Evolutionary conservation across 2,329 filamentous ascomycete genomes (phyloP).

Genomic region (Fusarium sp.): DNA sequence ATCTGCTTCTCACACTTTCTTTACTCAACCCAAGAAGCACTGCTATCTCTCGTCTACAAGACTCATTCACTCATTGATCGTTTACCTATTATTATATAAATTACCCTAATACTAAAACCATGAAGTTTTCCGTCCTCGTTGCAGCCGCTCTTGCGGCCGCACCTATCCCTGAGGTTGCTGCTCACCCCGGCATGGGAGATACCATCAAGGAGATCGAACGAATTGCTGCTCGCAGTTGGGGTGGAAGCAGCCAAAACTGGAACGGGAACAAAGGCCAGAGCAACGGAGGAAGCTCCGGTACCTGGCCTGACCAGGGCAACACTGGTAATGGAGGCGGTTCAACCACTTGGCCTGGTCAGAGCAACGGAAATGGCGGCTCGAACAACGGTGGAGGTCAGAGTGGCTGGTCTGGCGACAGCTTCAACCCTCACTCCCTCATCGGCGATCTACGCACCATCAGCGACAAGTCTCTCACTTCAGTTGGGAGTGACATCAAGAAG

Average conservation of each 20-base stretch:
- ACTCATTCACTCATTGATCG: conserved; percentile 13
- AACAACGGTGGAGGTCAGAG: not conserved
- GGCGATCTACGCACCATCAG: conserved; percentile 57
- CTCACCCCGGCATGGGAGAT: conserved; percentile 44
- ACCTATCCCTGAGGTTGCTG: conserved; percentile 34
- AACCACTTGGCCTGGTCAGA: conserved; percentile 6
- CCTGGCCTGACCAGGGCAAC: conserved; percentile 1
- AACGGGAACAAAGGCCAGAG: conserved; percentile 11
- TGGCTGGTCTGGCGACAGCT: conserved; percentile 32
- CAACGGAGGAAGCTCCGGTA: not conserved
- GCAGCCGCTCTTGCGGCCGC: conserved; percentile 41
- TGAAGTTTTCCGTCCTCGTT: conserved; percentile 49
- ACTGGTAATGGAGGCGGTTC: not conserved
- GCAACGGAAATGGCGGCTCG: not conserved
- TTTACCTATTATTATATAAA: not conserved
- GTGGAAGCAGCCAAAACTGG: conserved; percentile 9
- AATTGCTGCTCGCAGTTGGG: conserved; percentile 38
- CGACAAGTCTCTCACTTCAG: conserved; percentile 52
- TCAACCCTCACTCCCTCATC: conserved; percentile 50
- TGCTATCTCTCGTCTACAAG: conserved; percentile 6
- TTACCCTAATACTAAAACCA: conserved; percentile 24
- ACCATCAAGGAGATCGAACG: conserved; percentile 44
- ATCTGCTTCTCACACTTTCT: conserved; percentile 22
- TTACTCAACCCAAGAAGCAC: conserved; percentile 11
- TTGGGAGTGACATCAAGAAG: conserved; percentile 56